Percentiles rank a stretch among this genome's conserved stretches.
Evolutionary conservation across 2,329 filamentous ascomycete species (phyloP).

Genomic region (Aspergillus sp.): DNA sequence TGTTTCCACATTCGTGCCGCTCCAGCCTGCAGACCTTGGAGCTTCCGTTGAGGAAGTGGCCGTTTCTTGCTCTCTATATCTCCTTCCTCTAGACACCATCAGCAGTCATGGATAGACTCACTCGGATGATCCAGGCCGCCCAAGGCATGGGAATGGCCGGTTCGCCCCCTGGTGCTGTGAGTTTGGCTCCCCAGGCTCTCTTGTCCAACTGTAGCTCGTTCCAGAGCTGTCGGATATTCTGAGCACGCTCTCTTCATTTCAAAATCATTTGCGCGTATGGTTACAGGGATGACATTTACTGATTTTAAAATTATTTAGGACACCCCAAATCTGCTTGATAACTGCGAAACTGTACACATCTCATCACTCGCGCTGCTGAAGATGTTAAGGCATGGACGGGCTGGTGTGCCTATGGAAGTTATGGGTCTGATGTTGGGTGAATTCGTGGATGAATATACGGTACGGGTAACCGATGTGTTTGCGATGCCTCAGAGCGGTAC

Average conservation of each 20-base stretch:
- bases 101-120: slow-evolving; percentile 80
- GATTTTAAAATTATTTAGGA: slow-evolving; percentile 57
- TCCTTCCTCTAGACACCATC: slow-evolving; percentile 18
- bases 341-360: slow-evolving; percentile 99
- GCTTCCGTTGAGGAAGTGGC: slow-evolving; percentile 34
- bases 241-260: neutral
- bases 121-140: slow-evolving; percentile 78
- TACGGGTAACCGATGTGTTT: slow-evolving; percentile 97
- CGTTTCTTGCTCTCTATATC: slow-evolving; percentile 17
- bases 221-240: neutral
- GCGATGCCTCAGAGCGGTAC: slow-evolving; percentile 99
- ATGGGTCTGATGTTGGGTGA: slow-evolving; percentile 99
- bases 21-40: slow-evolving; percentile 15
- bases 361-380: slow-evolving; percentile 95
- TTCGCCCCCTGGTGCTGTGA: slow-evolving; percentile 41
- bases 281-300: slow-evolving; percentile 1
- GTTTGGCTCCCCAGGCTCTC: slow-evolving; percentile 15
- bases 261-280: neutral
- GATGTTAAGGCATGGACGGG: slow-evolving; percentile 96
- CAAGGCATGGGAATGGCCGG: slow-evolving; percentile 55
- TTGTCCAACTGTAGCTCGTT: neutral
- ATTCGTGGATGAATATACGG: slow-evolving; percentile 98
- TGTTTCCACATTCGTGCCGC: neutral
- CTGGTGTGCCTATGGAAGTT: slow-evolving; percentile 99
- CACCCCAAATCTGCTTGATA: slow-evolving; percentile 89